phyloP scores from a whole-genome alignment of 2,329 filamentous ascomycete genomes.

The Calonectria hongkongensis region DNA sequence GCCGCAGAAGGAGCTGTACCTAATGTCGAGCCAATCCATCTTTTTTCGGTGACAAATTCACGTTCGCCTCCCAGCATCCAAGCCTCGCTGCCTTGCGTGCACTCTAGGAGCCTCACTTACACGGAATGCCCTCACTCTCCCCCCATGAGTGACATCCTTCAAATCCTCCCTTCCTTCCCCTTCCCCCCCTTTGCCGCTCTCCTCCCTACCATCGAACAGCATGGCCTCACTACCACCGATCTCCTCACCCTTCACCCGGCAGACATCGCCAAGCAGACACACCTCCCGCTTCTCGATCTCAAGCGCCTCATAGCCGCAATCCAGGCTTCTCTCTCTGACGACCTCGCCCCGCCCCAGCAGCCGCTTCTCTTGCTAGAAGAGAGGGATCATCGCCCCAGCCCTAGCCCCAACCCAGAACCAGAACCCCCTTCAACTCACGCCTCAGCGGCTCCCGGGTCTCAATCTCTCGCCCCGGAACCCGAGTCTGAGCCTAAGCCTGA shows the following conservation, averaged over 20 bases:
- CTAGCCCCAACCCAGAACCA: slow-evolving; percentile 21
- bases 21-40: neutral
- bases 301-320: slow-evolving; percentile 83
- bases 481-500: slow-evolving; percentile 16
- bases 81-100: slow-evolving; percentile 15
- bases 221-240: slow-evolving; percentile 86
- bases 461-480: slow-evolving; percentile 24
- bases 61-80: neutral
- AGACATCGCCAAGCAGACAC: slow-evolving; percentile 90
- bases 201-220: slow-evolving; percentile 86
- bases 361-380: slow-evolving; percentile 50
- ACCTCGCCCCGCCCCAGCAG: slow-evolving; percentile 65
- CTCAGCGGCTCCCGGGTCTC: slow-evolving; percentile 22
- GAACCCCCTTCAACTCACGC: slow-evolving; percentile 15
- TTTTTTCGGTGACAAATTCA: slow-evolving; percentile 18
- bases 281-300: slow-evolving; percentile 86
- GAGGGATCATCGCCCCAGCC: neutral
- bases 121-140: slow-evolving; percentile 42
- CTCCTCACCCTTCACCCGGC: slow-evolving; percentile 88
- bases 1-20: slow-evolving; percentile 10
- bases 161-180: slow-evolving; percentile 87
- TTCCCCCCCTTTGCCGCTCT: slow-evolving; percentile 82
- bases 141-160: slow-evolving; percentile 89
- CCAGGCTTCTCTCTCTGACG: slow-evolving; percentile 78
- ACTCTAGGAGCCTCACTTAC: slow-evolving; percentile 22